Base-by-base conservation (phyloP, 495 filamentous ascomycete species). In the Penicillium soppii region DNA sequence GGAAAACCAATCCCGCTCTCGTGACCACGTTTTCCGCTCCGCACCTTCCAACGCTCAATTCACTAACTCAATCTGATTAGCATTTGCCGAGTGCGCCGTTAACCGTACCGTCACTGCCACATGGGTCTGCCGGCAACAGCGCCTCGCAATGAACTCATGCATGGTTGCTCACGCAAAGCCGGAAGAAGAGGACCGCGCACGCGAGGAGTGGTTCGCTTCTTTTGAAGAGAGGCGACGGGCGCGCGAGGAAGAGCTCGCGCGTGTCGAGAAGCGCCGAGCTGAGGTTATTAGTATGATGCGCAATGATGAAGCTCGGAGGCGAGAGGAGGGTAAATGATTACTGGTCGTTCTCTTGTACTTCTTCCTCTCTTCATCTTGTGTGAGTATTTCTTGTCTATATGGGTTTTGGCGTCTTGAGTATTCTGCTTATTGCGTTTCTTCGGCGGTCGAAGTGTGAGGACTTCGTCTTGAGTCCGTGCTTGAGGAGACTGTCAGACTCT, bases 141-240 rank as follows among this genome's bases (percentile, higher is more conserved):
- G 88, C 36, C 81, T 85, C 29, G 76, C 82, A 17, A 98, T 98
- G 94, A 97, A 97, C 72, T 77, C 72, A 43, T 98, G 94, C 73
- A 96, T 98, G 92, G 68, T 91, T 45, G 61, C 75, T 32, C 85
- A 95, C 71, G 91, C 92, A 15, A 94, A 87, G 33, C 87, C 80
- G 44, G 85, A 82, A 47, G 88, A 96, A 70, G 82, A 91, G 64
- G 94, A 98, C 71, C 82, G 81, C 15, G 94, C 94, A 55, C 77
- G 94, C 23, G 90, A 95, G 65, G 90, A 97, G 62, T 98, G 94
- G 95, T 97, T 97, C 63, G 79, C 82, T 38, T 77, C 74, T 38
- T 78, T 82, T 54, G 76, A 86, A 56, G 80, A 89, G 70, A 77
- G 91, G 59, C 75, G 79, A 43, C 70, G 71, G 32, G 78, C 82